Base-by-base conservation (phyloP, 2,329 filamentous ascomycete species). In the Tolypocladium cylindrosporum region DNA sequence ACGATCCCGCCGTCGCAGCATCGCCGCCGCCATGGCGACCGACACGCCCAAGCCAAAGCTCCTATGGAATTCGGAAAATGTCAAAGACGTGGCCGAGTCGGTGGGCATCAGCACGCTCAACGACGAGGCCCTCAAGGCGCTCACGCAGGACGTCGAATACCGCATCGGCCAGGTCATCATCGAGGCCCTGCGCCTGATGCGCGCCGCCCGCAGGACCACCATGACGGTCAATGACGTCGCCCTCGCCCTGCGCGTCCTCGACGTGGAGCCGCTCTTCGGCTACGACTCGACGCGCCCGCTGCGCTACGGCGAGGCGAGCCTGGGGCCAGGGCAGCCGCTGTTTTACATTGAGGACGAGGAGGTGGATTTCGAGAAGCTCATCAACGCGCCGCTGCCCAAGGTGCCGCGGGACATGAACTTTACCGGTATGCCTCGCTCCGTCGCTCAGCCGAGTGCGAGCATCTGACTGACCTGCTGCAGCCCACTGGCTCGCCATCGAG, bases 291-390 rank as follows among this genome's bases (percentile, higher is more conserved):
- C 90, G 48, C 81, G 93, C 55, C 90, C 92, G 34, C 76, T 99
- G 66, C 84, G 89, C 57, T 99, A 95, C 69, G 94, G 94, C 55
- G 94, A 99, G 74, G 94, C 94, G 3, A 95, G 90, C 59, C 78
- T 99, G 60, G 94, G 94, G 0, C 91, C 92, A 16, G 92, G 93
- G 11, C 94, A 99, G 74, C 91, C 93, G 56, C 77, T 99, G 27
- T 99, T 93, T 74, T 99, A 99, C 71, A 89, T 99, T 42, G 94
- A 99, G 69, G 94, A 99, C 71, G 94, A 99, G 69, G 94, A 99
- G 77, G 88, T 97, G 57, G 94, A 99, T 73, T 97, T 99, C 69
- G 94, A 99, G 77, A 97, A 97, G 78, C 79, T 99, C 64, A 97
- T 99, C 71, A 99, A 99, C 75, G 91, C 91, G 63, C 90, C 94